Base-by-base conservation (phyloP, 176 grass and related monocot species). In the Phyllostachys edulis region DNA sequence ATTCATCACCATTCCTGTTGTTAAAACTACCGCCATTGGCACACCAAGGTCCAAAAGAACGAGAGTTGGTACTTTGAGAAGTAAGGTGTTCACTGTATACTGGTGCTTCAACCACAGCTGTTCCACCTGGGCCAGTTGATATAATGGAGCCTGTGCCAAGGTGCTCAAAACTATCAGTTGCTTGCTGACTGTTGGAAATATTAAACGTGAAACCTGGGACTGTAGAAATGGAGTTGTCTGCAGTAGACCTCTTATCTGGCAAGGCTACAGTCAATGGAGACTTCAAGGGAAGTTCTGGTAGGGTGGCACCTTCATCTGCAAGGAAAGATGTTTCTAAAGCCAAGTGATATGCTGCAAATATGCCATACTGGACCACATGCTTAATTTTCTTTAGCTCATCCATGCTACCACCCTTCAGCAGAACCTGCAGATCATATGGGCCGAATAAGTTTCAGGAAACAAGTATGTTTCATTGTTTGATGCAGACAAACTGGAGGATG, bases 241-340 rank as follows among this genome's bases (percentile, higher is more conserved):
- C 82, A 59, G 80, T 79, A 69, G 88, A 92, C 20, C 81, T 81
- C 74, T 89, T 99, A 80, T 99, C 80, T 66, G 90, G 93, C 76
- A 94, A 86, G 41, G 89, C 86, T 73, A 95, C 96, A 86, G 85
- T 89, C 76, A 96, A 59, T 86, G 96, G 91, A 83, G 93, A 90
- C 82, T 88, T 81, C 52, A 89, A 82, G 44, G 93, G 86, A 87
- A 91, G 67, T 90, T 96, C 96, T 75, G 87, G 88, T 81, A 94
- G 67, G 75, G 81, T 90, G 26, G 96, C 93, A 73, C 91, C 88
- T 91, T 99, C 96, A 89, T 96, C 96, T 87, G 88, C 93, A 82
- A 99, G 91, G 85, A 99, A 99, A 89, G 91, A 99, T 88, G 91
- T 99, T 90, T 99, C 96, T 80, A 96, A 84, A 4, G 96, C 90